Evolutionary conservation across 192 early-diverging fungal species (phyloP), one percentile per base, ranked within the genome.

Genomic region (Phycomyces nitens): DNA sequence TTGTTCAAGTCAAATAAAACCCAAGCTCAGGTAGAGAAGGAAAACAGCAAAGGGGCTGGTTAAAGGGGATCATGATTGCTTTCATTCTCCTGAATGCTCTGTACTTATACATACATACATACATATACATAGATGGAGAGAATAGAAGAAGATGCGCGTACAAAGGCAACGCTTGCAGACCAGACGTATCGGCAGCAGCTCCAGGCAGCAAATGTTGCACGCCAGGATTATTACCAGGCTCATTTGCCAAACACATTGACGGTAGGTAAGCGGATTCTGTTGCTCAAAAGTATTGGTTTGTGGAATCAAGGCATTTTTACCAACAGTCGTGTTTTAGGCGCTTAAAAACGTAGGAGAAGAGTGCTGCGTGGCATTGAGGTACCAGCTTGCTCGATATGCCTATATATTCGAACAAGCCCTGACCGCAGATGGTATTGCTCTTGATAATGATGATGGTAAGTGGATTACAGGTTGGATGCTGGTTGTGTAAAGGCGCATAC

Each of bases 231-330:
- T 79, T 92, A 86, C 72, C 72, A 91, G 22, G 80, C 75, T 15
- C 92, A 94, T 65, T 75, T 97, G 44, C 97, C 94, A 15, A 84
- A 86, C 40, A 91, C 93, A 58, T 76, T 98, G 34, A 84, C 86
- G 66, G 91, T 92, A 66, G 54, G 65, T 58, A 43, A 47, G 12
- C 26, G 2, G 5, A 10, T 39, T 11, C 15, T 58, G n/a, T n/a
- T 41, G n/a, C 15, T 26, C 14, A 24, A 41, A 34, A n/a, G 29
- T 34, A 56, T 5, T 22, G 16, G 34, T 8, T 44, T n/a, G 47
- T 24, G 22, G 53, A 5, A 15, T 54, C 23, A 49, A 18, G n/a
- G 27, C 26, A n/a, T 2, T 15, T 0, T 14, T 18, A 10, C 3
- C 12, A 39, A 26, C 42, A 79, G 93, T 9, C n/a, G n/a, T 11